A percentile compares a stretch with the other conserved stretches of the same genome.
Evolutionary conservation across 1,284 basidiomycete species (phyloP).

Genomic region (Marasmius oreades): DNA sequence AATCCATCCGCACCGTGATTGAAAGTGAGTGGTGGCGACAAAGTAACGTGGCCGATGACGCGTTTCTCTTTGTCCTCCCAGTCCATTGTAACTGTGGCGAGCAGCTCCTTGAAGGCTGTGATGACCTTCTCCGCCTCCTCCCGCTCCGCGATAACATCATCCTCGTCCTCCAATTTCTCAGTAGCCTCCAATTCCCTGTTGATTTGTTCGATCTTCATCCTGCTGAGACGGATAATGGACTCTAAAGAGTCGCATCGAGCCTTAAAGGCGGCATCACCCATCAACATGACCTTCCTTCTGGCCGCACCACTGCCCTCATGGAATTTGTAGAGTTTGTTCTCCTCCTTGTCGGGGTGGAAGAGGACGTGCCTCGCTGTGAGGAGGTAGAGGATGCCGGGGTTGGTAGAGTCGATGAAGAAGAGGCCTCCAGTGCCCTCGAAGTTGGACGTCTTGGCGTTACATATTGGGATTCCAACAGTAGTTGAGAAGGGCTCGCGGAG

Average conservation of each 20-base stretch:
- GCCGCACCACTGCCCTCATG: conserved; percentile 11
- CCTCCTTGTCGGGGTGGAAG: neutral
- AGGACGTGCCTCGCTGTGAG: conserved; percentile 25
- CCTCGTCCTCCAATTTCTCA: neutral
- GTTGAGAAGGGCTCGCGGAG: conserved; percentile 29
- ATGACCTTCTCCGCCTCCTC: neutral
- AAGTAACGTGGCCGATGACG: conserved; percentile 26
- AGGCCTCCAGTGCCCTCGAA: conserved; percentile 30
- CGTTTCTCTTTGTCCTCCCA: conserved; percentile 15
- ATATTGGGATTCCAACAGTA: conserved; percentile 31
- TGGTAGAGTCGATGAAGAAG: conserved; percentile 25
- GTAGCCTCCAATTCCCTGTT: conserved; percentile 10
- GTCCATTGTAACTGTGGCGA: neutral
- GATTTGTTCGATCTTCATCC: no score
- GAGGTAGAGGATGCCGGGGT: conserved; percentile 20
- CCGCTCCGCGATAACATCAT: neutral
- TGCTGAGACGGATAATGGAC: conserved; percentile 17
- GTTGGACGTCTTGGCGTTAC: conserved; percentile 18
- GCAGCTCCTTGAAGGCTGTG: neutral
- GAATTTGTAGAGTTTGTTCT: conserved; percentile 17
- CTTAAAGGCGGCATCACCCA: conserved; percentile 21
- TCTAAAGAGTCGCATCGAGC: conserved; percentile 21
- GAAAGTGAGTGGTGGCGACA: conserved; percentile 24
- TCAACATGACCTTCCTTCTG: conserved; percentile 22
- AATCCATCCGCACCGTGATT: conserved; percentile 15